These are phyloP conservation scores for Leccinum pallidistipes DNA, from an alignment of 1,284 basidiomycete species.

Conservation along the genomic window DNA sequence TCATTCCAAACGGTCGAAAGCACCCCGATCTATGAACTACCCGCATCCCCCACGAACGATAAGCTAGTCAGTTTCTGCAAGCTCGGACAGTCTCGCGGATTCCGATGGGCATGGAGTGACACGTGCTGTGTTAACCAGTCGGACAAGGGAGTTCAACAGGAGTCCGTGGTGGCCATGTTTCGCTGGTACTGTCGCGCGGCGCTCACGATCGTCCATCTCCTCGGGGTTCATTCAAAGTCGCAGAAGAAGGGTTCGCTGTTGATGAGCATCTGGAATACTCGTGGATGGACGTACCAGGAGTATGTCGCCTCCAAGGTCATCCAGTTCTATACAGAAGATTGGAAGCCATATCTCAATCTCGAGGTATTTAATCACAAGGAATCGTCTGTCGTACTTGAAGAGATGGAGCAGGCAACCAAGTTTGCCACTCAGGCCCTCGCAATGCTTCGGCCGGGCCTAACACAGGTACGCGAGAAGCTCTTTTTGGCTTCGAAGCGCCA, in stretches of 20 bases:
- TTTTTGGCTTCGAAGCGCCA: no score
- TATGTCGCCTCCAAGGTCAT: background rate
- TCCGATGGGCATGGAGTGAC: background rate
- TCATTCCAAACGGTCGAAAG: background rate
- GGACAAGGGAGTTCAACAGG: background rate
- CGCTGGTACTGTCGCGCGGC: background rate
- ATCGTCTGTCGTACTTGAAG: constrained; percentile 48
- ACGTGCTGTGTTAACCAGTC: background rate
- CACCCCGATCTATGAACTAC: background rate
- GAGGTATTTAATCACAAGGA: no score
- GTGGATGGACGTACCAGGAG: background rate
- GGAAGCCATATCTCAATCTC: no score
- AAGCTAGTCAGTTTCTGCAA: background rate
- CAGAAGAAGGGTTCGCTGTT: background rate
- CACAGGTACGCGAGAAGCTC: background rate
- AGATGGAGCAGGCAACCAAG: background rate
- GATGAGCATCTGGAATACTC: background rate
- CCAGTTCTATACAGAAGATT: no score
- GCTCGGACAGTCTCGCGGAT: background rate
- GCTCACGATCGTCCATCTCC: background rate
- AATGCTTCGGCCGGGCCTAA: background rate
- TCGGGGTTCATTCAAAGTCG: background rate
- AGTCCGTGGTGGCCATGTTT: background rate
- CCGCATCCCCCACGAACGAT: background rate
- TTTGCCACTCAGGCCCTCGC: background rate